Percentiles rank a stretch among this genome's conserved stretches.
phyloP scores from a whole-genome alignment of 2,329 filamentous ascomycete species.

The Xylaria sp. region DNA sequence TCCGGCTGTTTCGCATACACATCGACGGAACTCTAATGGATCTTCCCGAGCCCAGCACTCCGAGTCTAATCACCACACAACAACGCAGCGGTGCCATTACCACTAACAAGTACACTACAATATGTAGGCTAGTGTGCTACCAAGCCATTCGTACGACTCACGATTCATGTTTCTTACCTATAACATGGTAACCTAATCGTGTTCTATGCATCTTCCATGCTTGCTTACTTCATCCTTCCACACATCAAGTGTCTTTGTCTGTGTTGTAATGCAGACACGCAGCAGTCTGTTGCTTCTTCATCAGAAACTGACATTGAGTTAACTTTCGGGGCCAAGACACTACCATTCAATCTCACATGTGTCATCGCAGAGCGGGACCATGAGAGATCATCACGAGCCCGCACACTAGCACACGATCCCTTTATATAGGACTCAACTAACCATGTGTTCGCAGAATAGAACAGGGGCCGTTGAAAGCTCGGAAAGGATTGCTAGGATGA shows the following conservation, averaged over 20 bases:
- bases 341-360: constrained; percentile 12
- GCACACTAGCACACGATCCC: constrained; percentile 11
- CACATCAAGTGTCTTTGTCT: background rate
- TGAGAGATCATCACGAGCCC: constrained; percentile 6
- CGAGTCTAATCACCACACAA: constrained; percentile 1
- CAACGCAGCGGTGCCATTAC: background rate
- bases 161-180: constrained; percentile 8
- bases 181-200: constrained; percentile 5
- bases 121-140: background rate
- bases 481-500: constrained; percentile 33
- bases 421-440: constrained; percentile 13
- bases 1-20: constrained; percentile 15
- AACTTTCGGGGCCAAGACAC: constrained; percentile 12
- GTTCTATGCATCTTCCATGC: constrained; percentile 32
- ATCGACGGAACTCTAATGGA: constrained; percentile 13
- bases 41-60: constrained; percentile 18
- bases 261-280: constrained; percentile 2
- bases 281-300: background rate
- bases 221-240: constrained; percentile 26
- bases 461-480: constrained; percentile 22
- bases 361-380: background rate
- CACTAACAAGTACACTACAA: background rate
- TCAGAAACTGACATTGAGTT: constrained; percentile 2
- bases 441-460: constrained; percentile 22
- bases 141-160: background rate